Evolutionary conservation across 176 grass and related monocot species (phyloP).

Genomic region (Pharus latifolius): DNA sequence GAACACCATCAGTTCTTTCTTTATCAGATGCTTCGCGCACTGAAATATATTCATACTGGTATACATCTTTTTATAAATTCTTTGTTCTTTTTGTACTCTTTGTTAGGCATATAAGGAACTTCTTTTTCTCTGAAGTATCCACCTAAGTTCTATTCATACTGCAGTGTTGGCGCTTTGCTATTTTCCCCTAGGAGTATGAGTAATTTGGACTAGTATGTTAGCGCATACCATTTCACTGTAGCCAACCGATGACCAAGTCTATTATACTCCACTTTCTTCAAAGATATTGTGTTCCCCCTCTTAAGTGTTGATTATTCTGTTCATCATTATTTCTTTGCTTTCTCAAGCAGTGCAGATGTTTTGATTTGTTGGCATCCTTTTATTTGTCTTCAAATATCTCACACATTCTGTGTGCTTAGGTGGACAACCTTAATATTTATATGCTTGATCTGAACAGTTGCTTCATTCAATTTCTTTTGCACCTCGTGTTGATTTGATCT

Average conservation of each 20-base stretch:
- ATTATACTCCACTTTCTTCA: background rate
- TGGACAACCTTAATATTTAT: background rate
- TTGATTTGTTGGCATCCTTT: background rate
- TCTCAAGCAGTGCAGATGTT: background rate
- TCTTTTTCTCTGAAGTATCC: background rate
- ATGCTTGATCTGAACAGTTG: background rate
- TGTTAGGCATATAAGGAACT: too few species aligned
- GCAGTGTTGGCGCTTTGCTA: background rate
- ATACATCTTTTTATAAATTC: background rate
- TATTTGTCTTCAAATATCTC: background rate
- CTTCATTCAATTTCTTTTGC: background rate
- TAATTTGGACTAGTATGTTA: background rate
- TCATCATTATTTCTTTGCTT: background rate
- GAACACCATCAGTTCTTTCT: constrained; percentile 95
- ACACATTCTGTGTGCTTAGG: background rate
- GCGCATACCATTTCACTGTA: background rate
- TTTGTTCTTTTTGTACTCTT: too few species aligned
- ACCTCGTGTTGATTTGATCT: background rate
- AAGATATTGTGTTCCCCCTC: background rate
- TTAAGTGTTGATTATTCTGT: background rate
- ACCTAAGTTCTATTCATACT: background rate
- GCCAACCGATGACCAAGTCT: background rate
- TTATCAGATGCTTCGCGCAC: constrained; percentile 85
- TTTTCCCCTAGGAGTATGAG: background rate
- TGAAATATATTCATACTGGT: constrained; percentile 98